phyloP scores from a whole-genome alignment of 176 grass and related monocot genomes.

The Musa itinerans region DNA sequence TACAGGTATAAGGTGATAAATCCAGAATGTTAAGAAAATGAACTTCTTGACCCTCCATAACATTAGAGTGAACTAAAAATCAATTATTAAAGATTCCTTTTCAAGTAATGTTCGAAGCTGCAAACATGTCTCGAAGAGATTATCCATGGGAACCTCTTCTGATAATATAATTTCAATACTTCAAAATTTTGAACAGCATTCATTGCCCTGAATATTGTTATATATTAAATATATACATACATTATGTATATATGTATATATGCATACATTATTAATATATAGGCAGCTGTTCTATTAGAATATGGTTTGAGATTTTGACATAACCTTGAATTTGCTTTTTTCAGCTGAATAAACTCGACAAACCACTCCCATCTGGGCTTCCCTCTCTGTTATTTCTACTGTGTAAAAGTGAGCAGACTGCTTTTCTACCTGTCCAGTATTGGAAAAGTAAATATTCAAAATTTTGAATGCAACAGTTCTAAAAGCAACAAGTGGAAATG shows the following conservation, averaged over 20 bases:
- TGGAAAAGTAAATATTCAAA: conserved; percentile 15
- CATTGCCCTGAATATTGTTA: no score
- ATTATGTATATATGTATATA: no score
- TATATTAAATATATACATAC: no score
- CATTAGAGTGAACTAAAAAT: not conserved
- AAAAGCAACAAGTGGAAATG: conserved; percentile 6
- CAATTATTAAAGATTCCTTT: not conserved
- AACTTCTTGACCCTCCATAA: not conserved
- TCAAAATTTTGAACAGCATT: no score
- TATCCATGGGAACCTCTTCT: not conserved
- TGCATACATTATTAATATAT: not conserved
- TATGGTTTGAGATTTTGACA: not conserved
- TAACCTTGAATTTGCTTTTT: conserved; percentile 99
- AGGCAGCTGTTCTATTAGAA: conserved; percentile 5
- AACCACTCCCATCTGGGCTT: conserved; percentile 71
- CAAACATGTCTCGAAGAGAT: not conserved
- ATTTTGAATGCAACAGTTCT: conserved; percentile 12
- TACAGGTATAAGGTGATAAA: no score
- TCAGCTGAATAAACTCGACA: conserved; percentile 74
- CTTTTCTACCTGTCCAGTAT: conserved; percentile 66
- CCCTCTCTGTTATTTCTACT: conserved; percentile 74
- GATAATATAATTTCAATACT: not conserved
- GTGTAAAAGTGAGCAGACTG: conserved; percentile 96
- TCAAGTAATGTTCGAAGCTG: not conserved
- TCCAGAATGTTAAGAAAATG: no score